Base-by-base conservation (phyloP, 2,329 filamentous ascomycete genomes). In the Pseudogymnoascus sp. region DNA sequence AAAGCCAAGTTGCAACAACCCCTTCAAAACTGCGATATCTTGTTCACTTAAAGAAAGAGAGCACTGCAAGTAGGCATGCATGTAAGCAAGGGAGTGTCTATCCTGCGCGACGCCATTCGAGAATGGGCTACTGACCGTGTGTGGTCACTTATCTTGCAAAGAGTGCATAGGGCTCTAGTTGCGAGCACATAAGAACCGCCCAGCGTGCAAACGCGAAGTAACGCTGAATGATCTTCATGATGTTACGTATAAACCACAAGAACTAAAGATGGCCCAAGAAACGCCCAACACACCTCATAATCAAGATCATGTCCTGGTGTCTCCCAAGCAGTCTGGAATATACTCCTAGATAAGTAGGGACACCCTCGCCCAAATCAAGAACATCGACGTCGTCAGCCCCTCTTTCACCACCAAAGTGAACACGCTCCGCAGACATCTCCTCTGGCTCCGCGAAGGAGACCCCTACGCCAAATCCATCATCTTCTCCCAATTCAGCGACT, bases 391-490 rank as follows among this genome's bases (percentile, higher is more conserved):
- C 1, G 76, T 85, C 9, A 83, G 83, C 0, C 82, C 82, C 1
- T 92, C 89, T 0, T 97, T 90, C 70, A 92, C 91, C 1, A 95
- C 90, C 0, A 99, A 97, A 74, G 87, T 97, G 15, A 92, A 97
- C 72, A 95, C 85, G 0, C 76, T 93, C 2, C 81, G 88, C 29
- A 84, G 91, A 2, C 94, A 97, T 72, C 75, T 97, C 2, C 75
- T 96, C 13, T 97, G 91, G 90, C 80, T 97, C 17, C 85, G 93
- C 2, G 80, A 89, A 67, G 85, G 90, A 58, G 92, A 97, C 67
- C 90, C 91, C 0, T 91, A 91, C 0, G 86, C 91, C 8, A 97
- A 97, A 72, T 90, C 90, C 0, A 89, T 99, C 71, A 82, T 97
- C n/a, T 99, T 96, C 74, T 95, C 91, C 1, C 93, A 97, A 75